These are phyloP conservation scores for Colletotrichum sojae DNA, from an alignment of 2,329 filamentous ascomycete species.

Conservation along the genomic window DNA sequence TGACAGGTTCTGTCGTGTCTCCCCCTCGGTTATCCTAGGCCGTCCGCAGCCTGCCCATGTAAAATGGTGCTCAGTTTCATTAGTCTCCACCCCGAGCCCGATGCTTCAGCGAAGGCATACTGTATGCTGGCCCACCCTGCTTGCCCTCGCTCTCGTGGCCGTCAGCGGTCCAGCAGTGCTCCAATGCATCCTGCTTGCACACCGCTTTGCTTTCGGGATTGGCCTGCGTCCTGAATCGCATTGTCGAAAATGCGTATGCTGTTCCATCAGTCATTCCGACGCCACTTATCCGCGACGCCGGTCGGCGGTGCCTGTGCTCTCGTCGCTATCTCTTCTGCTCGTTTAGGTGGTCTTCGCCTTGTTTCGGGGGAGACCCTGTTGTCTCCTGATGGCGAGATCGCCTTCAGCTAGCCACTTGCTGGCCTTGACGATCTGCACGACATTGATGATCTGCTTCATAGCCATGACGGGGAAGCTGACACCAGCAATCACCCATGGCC, in stretches of 20 bases:
- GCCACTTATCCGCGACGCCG: neutral
- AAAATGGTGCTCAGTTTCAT: conserved; percentile 16
- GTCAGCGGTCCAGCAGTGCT: neutral
- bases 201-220: neutral
- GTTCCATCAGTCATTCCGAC: neutral
- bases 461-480: conserved; percentile 90
- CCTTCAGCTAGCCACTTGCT: conserved; percentile 93
- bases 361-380: conserved; percentile 66
- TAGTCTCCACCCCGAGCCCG: conserved; percentile 1
- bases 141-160: neutral
- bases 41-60: conserved; percentile 17
- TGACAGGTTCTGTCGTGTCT: conserved; percentile 16
- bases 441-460: conserved; percentile 93
- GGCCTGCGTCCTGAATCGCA: neutral
- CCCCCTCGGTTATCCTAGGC: conserved; percentile 5
- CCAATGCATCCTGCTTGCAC: neutral
- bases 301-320: neutral
- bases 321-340: neutral
- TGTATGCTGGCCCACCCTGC: too few relatives aligned
- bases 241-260: neutral
- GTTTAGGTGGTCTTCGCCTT: conserved; percentile 43
- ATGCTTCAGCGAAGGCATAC: neutral
- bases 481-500: conserved; percentile 79
- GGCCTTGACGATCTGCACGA: conserved; percentile 94
- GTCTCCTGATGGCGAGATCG: conserved; percentile 77